Evolutionary conservation across 1,139 yeast genomes (phyloP).

Genomic region (Pichia sp.): DNA sequence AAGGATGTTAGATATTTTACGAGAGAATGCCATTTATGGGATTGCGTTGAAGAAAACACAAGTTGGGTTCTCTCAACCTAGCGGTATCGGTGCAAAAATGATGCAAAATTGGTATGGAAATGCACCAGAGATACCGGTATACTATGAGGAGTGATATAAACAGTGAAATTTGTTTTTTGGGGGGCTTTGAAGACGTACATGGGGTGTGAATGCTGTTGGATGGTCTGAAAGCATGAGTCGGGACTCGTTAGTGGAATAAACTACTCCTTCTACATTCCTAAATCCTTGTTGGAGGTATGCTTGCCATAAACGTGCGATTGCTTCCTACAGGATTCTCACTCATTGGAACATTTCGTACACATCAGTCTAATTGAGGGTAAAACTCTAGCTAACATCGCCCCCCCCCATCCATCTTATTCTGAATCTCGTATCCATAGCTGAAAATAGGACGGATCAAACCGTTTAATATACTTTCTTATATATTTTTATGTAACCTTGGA

Average conservation of each 20-base stretch:
- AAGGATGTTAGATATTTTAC: constrained; percentile 34
- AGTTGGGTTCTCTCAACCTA: constrained; percentile 69
- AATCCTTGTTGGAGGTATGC: background rate
- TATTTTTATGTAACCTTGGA: too few relatives aligned
- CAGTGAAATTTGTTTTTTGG: background rate
- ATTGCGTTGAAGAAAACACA: constrained; percentile 31
- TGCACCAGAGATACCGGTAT: constrained; percentile 42
- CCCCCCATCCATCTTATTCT: too few relatives aligned
- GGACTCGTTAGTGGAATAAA: background rate
- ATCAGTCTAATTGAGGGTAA: too few relatives aligned
- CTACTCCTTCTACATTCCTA: background rate
- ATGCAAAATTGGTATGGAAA: constrained; percentile 47
- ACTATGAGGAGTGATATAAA: constrained; percentile 19
- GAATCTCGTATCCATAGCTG: too few relatives aligned
- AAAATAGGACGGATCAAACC: too few relatives aligned
- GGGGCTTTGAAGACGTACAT: background rate
- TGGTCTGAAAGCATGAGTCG: background rate
- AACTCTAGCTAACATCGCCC: too few relatives aligned
- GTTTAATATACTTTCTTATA: too few relatives aligned
- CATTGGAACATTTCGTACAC: too few relatives aligned
- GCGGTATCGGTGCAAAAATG: constrained; percentile 48
- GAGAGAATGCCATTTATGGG: constrained; percentile 44
- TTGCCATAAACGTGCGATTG: too few relatives aligned
- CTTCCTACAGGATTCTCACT: too few relatives aligned
- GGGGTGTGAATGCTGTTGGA: background rate